A percentile compares a stretch with the other conserved stretches of the same genome.
These are phyloP conservation scores for Syzygium oleosum DNA, from an alignment of 345 rosid genomes.

Conservation along the genomic window DNA sequence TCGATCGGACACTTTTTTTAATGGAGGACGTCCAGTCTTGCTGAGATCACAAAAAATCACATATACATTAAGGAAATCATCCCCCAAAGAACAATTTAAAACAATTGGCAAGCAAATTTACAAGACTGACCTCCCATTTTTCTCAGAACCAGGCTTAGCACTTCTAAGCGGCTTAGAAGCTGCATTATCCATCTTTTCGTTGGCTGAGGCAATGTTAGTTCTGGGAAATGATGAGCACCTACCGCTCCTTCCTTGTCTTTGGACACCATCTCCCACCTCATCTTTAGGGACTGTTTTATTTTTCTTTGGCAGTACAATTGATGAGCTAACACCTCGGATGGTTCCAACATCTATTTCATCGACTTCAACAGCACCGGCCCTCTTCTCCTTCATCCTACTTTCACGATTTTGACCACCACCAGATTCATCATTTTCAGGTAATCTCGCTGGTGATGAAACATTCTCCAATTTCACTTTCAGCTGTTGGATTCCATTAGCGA, in stretches of 20 bases:
- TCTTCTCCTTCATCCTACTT: slow-evolving; percentile 26
- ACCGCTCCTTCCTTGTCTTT: slow-evolving; percentile 43
- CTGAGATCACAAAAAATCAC: slow-evolving; percentile 22
- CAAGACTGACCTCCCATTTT: slow-evolving; percentile 34
- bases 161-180: slow-evolving; percentile 31
- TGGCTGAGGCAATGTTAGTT: slow-evolving; percentile 19
- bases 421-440: slow-evolving; percentile 53
- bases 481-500: slow-evolving; percentile 24
- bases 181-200: slow-evolving; percentile 39
- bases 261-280: slow-evolving; percentile 35
- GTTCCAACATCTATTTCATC: slow-evolving; percentile 19
- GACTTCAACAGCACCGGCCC: slow-evolving; percentile 11
- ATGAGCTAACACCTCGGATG: slow-evolving; percentile 15
- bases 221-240: slow-evolving; percentile 28
- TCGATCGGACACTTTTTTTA: slow-evolving; percentile 43
- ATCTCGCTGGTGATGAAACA: slow-evolving; percentile 40
- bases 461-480: slow-evolving; percentile 31
- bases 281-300: slow-evolving; percentile 25
- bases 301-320: slow-evolving; percentile 22
- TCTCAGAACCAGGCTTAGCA: slow-evolving; percentile 32
- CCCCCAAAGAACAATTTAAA: not conserved
- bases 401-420: slow-evolving; percentile 35
- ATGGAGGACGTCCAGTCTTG: slow-evolving; percentile 52
- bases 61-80: not conserved
- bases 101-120: not conserved